Conservation (phyloP, 805 yeast species). For the Suhomyces faveliae region DNA sequence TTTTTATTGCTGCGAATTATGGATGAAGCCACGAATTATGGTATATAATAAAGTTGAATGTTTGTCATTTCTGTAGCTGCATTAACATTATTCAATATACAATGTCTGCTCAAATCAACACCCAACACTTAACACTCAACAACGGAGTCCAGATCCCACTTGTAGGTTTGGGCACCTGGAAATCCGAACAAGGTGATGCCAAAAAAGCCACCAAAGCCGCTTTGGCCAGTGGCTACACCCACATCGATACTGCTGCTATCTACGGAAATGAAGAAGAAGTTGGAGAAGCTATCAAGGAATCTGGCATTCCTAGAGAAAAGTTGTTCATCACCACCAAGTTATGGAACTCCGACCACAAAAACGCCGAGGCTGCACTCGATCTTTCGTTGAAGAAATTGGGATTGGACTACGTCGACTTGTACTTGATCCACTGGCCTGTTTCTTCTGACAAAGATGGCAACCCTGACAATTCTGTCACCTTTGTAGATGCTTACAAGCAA, state of each 20-base stretch:
- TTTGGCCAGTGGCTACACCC: slow-evolving; percentile 65
- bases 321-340: slow-evolving; percentile 72
- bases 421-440: slow-evolving; percentile 83
- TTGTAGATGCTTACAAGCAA: slow-evolving; percentile 58
- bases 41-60: neutral
- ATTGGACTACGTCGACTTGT: slow-evolving; percentile 74
- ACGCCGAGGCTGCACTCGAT: slow-evolving; percentile 53
- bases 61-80: neutral
- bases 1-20: too few species aligned
- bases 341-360: slow-evolving; percentile 54
- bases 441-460: slow-evolving; percentile 42
- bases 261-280: slow-evolving; percentile 68
- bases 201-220: slow-evolving; percentile 60
- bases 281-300: slow-evolving; percentile 52
- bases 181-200: slow-evolving; percentile 51
- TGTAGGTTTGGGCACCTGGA: slow-evolving; percentile 76
- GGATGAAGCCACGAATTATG: neutral
- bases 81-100: neutral
- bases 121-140: slow-evolving; percentile 45
- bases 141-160: slow-evolving; percentile 64
- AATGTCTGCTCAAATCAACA: slow-evolving; percentile 3
- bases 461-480: slow-evolving; percentile 34
- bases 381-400: slow-evolving; percentile 61
- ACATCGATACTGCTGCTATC: slow-evolving; percentile 73
- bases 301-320: slow-evolving; percentile 63